These are phyloP conservation scores for Botrytis squamosa DNA, from an alignment of 2,329 filamentous ascomycete genomes.

Conservation along the genomic window DNA sequence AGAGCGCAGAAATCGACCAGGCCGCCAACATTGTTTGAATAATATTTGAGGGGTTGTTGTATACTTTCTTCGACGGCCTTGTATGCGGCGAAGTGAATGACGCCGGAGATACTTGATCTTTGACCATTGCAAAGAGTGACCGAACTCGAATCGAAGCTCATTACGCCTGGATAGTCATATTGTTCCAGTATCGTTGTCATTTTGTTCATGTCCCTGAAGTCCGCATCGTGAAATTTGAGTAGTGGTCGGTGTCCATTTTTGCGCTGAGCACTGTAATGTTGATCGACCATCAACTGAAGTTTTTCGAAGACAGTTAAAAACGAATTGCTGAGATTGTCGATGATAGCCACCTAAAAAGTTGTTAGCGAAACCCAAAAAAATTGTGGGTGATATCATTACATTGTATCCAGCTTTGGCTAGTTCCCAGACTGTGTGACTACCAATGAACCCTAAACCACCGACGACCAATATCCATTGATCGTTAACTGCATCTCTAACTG, in stretches of 20 bases:
- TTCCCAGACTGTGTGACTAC: slow-evolving; percentile 50
- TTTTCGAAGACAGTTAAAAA: slow-evolving; percentile 31
- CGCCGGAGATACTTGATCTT: slow-evolving; percentile 51
- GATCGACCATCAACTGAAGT: slow-evolving; percentile 28
- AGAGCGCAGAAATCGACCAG: slow-evolving; percentile 58
- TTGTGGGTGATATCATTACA: slow-evolving; percentile 22
- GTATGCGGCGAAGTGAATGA: slow-evolving; percentile 69
- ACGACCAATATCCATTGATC: slow-evolving; percentile 43
- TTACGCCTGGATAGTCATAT: slow-evolving; percentile 24
- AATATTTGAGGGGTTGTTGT: slow-evolving; percentile 59
- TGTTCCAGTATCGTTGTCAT: slow-evolving; percentile 32
- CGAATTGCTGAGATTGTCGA: slow-evolving; percentile 42
- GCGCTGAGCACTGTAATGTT: slow-evolving; percentile 27
- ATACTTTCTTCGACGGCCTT: slow-evolving; percentile 58
- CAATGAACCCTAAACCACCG: slow-evolving; percentile 49
- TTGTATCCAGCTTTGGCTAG: slow-evolving; percentile 50
- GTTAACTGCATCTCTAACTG: slow-evolving; percentile 17
- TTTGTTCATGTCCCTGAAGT: slow-evolving; percentile 33
- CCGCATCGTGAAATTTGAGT: slow-evolving; percentile 35
- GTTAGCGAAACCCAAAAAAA: slow-evolving; percentile 8
- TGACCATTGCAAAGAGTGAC: slow-evolving; percentile 16
- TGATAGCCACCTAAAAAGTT: slow-evolving; percentile 40
- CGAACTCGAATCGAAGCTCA: slow-evolving; percentile 20
- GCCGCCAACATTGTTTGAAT: slow-evolving; percentile 66
- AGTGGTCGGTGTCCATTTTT: slow-evolving; percentile 28